phyloP scores from a whole-genome alignment of 208 protist genomes.

The Leishmania martiniquensis region DNA sequence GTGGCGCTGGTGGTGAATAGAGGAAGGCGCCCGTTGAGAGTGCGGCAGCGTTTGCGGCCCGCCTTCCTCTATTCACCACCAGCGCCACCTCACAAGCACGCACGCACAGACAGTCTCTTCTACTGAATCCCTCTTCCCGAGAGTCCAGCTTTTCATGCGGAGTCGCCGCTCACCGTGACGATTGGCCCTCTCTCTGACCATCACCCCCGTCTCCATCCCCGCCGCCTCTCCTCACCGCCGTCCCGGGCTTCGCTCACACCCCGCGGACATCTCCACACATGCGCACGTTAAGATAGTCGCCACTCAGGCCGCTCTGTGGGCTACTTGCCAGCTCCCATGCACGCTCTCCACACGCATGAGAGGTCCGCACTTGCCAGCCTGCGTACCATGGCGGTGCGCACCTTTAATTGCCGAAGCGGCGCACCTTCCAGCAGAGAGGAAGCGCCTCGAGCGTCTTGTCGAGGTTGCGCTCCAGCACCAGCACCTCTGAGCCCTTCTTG shows the following conservation, averaged over 20 bases:
- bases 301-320: background rate
- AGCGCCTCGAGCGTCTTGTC: slow-evolving; percentile 80
- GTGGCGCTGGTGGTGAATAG: no score
- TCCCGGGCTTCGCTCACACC: background rate
- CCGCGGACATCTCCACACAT: background rate
- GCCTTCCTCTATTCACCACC: no score
- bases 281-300: background rate
- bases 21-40: no score
- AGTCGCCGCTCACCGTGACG: no score
- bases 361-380: background rate
- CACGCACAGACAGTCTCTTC: no score
- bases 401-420: slow-evolving; percentile 88
- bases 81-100: no score
- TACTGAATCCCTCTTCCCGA: no score
- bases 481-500: slow-evolving; percentile 42
- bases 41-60: no score
- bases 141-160: no score
- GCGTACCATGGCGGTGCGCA: background rate
- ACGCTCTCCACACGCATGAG: background rate
- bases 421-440: slow-evolving; percentile 90
- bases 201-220: no score
- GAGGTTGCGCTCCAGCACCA: slow-evolving; percentile 84
- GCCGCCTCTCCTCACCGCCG: background rate
- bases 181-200: no score
- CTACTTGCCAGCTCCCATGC: background rate